Evolutionary conservation across 768 basidiomycete species (phyloP).

Genomic region (Suillus clintonianus): DNA sequence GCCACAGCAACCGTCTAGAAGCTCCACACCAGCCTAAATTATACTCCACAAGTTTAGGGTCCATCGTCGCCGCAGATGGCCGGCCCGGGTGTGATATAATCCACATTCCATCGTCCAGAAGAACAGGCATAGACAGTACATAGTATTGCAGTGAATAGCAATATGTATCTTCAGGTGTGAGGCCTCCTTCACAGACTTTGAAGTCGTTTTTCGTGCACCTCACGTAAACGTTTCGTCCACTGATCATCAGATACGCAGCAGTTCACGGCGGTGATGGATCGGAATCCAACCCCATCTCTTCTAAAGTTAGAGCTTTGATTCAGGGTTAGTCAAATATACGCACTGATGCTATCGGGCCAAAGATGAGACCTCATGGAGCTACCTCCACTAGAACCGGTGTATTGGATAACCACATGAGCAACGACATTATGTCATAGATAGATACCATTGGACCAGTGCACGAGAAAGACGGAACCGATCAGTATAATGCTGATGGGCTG

Average conservation of each 20-base stretch:
- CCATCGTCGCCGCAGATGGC: background rate
- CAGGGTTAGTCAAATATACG: no score
- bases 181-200: no score
- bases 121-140: background rate
- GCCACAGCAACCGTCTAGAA: background rate
- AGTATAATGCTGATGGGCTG: no score
- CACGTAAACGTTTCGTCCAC: background rate
- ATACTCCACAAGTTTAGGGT: background rate
- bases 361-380: no score
- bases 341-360: no score
- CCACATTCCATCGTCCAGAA: background rate
- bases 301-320: background rate
- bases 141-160: background rate
- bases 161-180: background rate
- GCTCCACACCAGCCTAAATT: background rate
- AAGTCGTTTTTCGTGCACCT: background rate
- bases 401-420: no score
- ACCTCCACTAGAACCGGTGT: no score
- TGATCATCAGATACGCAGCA: background rate
- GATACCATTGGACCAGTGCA: no score
- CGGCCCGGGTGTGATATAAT: background rate
- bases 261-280: background rate
- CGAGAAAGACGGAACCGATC: no score
- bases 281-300: background rate
- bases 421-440: no score